A percentile compares a stretch with the other conserved stretches of the same genome.
phyloP scores from a whole-genome alignment of 768 basidiomycete species.

The Symmetrospora coprosmae region DNA sequence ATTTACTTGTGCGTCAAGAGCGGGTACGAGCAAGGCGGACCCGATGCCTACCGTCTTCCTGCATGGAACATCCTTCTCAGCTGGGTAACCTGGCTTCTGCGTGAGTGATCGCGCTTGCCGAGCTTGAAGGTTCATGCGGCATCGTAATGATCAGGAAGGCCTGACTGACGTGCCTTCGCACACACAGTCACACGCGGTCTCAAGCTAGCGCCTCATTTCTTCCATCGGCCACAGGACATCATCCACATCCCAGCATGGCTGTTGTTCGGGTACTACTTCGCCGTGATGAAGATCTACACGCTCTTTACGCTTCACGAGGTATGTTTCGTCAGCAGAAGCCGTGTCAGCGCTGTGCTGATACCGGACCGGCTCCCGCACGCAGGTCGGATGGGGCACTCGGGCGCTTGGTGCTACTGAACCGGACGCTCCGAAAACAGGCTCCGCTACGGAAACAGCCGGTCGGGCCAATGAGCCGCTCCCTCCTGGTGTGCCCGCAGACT shows the following conservation, averaged over 20 bases:
- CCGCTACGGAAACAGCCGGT: neutral
- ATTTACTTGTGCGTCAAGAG: constrained; percentile 41
- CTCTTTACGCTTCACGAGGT: constrained; percentile 79
- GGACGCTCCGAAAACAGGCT: neutral
- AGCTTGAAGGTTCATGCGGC: neutral
- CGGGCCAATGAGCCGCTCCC: too few relatives aligned
- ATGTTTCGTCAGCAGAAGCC: too few relatives aligned
- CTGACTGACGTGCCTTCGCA: neutral
- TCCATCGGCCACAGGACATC: constrained; percentile 59
- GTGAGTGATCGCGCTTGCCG: too few relatives aligned
- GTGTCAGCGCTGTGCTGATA: neutral
- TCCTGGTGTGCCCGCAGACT: neutral
- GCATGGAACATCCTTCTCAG: constrained; percentile 35
- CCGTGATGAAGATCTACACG: constrained; percentile 86
- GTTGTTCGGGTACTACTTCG: constrained; percentile 83
- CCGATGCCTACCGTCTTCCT: constrained; percentile 22
- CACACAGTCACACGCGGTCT: constrained; percentile 39
- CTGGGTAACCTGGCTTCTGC: constrained; percentile 39
- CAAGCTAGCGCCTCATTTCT: constrained; percentile 68
- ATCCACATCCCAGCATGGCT: constrained; percentile 77
- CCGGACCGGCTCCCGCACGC: neutral
- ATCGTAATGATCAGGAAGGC: neutral
- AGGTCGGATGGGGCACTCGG: constrained; percentile 94
- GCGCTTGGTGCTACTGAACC: constrained; percentile 51
- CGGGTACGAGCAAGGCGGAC: neutral